Base-by-base conservation (phyloP, 2,329 filamentous ascomycete genomes). In the Venturia effusa region DNA sequence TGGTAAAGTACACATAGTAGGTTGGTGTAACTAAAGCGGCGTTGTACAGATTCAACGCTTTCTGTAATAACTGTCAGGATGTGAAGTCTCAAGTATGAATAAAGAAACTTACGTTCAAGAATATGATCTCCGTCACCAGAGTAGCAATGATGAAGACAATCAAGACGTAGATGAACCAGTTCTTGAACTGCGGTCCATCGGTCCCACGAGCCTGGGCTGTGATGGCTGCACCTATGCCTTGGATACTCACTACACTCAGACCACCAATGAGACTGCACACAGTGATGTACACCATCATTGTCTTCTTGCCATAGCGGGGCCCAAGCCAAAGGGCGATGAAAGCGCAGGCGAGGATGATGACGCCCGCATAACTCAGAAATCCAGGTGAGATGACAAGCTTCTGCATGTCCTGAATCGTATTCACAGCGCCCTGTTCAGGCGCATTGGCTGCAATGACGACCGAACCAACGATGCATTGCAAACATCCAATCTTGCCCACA, bases 1-100 rank as follows among this genome's bases (percentile, higher is more conserved):
- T 96, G 45, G 94, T 99, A 74, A 99, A 99, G 79, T 95, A 93
- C 68, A 99, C 94, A 74, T 99, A 99, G 78, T 99, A 99, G 2
- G 94, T 99, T 0, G 94, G 94, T 0, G 94, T 99, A 66, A 99
- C 94, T 68, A 99, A 83, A 8, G 94, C 93, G 43, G 94, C 94
- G 71, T 99, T 97, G 81, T 93, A 97, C 61, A 99, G 77, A 72
- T 99, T 97, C 64, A 97, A 82, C 6, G 94, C 94, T 97, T 99
- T 99, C 92, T 97, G 76, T 51, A 19, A 8, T 54, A n/a, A 60
- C 4, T 51, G 68, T 80, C 65, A 81, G 75, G 65, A 43, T 24
- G 34, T 37, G 37, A 37, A 48, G 15, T 10, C 11, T 48, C 11
- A 1, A 24, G 17, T 30, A 51, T 62, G 17, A 37, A 39, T 15